Conservation (phyloP, 1,284 basidiomycete species). For the Megacollybia platyphylla region DNA sequence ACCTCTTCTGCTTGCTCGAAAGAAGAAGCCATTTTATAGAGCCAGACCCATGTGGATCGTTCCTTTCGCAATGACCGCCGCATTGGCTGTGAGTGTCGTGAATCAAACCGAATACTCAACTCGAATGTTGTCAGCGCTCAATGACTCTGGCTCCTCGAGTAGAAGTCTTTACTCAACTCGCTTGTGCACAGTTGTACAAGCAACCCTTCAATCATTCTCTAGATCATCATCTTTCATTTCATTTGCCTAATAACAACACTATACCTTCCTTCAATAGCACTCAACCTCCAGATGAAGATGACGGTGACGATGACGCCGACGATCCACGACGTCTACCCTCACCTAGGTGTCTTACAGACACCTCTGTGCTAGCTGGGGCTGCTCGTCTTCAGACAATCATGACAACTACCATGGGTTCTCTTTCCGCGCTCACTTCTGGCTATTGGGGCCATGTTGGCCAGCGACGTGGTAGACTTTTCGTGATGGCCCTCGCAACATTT, state of each 20-base stretch:
- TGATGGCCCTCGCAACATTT: constrained; percentile 58
- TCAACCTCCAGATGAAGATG: constrained; percentile 8
- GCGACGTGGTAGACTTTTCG: constrained; percentile 61
- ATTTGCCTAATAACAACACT: constrained; percentile 4
- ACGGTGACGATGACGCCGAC: constrained; percentile 19
- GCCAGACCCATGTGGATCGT: constrained; percentile 32
- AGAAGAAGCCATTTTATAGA: constrained; percentile 9
- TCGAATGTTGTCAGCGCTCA: constrained; percentile 37
- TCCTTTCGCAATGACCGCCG: constrained; percentile 55
- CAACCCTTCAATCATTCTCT: constrained; percentile 6
- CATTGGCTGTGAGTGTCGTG: constrained; percentile 40
- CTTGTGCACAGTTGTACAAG: constrained; percentile 26
- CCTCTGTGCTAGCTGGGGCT: constrained; percentile 53
- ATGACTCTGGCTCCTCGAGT: constrained; percentile 70
- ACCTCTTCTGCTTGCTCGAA: constrained; percentile 1
- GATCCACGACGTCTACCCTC: constrained; percentile 40
- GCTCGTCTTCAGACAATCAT: constrained; percentile 59
- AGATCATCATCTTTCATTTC: constrained; percentile 15
- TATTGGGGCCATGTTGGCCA: constrained; percentile 85
- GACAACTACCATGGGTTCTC: constrained; percentile 68
- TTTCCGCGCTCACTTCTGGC: constrained; percentile 76
- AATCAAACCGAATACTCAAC: constrained; percentile 1
- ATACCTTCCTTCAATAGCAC: constrained; percentile 5
- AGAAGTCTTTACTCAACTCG: constrained; percentile 66
- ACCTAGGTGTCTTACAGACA: constrained; percentile 41